These are phyloP conservation scores for Eutrema yunnanense DNA, from an alignment of 345 rosid genomes.

Conservation along the genomic window DNA sequence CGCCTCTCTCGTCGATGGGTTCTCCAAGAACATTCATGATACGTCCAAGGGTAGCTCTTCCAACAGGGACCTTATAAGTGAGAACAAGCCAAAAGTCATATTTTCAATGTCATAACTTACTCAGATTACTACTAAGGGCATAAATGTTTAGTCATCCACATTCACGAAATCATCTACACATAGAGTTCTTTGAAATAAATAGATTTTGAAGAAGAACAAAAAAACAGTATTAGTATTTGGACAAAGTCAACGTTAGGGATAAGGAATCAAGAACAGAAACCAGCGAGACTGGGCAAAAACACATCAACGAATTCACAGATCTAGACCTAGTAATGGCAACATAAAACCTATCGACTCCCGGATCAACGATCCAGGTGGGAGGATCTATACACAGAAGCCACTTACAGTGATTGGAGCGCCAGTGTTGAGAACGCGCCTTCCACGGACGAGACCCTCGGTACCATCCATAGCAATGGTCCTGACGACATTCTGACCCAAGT, in stretches of 20 bases:
- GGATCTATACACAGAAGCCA: background rate
- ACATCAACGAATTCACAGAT: conserved; percentile 5
- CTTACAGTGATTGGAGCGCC: conserved; percentile 93
- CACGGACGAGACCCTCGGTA: conserved; percentile 80
- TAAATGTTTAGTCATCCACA: background rate
- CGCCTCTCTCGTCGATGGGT: conserved; percentile 86
- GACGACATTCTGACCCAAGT: conserved; percentile 78
- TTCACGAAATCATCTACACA: background rate
- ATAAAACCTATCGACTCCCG: background rate
- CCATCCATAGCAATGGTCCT: conserved; percentile 98
- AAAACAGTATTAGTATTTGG: background rate
- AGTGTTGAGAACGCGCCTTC: conserved; percentile 78
- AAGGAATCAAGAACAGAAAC: background rate
- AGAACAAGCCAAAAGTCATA: conserved; percentile 3
- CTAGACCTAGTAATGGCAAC: background rate
- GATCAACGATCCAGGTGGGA: background rate
- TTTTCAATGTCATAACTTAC: background rate
- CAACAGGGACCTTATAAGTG: conserved; percentile 71
- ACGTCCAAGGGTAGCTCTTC: conserved; percentile 95
- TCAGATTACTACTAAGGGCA: background rate
- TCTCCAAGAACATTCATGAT: conserved; percentile 97
- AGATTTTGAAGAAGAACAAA: background rate
- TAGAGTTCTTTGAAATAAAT: background rate
- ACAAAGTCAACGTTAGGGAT: background rate
- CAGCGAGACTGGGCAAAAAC: background rate